These are phyloP conservation scores for Pseudopediastrum boryanum DNA, from an alignment of 139 green algal species.

Conservation along the genomic window DNA sequence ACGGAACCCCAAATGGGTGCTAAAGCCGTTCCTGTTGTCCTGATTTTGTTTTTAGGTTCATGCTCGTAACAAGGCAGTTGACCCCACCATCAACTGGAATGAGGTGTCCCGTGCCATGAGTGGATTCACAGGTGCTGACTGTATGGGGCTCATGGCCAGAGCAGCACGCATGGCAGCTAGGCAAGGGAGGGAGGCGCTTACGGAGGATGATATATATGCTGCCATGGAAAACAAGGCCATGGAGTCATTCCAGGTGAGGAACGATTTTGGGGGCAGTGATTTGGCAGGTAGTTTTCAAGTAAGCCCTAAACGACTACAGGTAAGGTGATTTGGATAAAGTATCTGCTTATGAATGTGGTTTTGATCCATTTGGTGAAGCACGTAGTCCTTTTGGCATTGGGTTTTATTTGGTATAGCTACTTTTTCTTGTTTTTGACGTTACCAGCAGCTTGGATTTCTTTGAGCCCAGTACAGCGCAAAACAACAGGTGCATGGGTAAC, in stretches of 20 bases:
- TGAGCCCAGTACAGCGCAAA: too few relatives aligned
- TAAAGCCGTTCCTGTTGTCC: too few relatives aligned
- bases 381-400: too few relatives aligned
- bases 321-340: background rate
- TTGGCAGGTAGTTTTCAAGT: too few relatives aligned
- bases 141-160: constrained; percentile 93
- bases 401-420: too few relatives aligned
- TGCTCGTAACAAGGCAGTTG: constrained; percentile 78
- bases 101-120: constrained; percentile 83
- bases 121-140: constrained; percentile 88
- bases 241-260: constrained; percentile 50
- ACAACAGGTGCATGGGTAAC: too few relatives aligned
- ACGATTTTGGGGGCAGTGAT: too few relatives aligned
- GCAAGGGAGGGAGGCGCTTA: constrained; percentile 68
- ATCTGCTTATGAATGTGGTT: background rate
- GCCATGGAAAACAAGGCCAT: constrained; percentile 88
- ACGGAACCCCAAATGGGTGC: too few relatives aligned
- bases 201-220: constrained; percentile 82
- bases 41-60: constrained; percentile 70
- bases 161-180: constrained; percentile 81
- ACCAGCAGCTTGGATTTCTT: too few relatives aligned
- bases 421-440: too few relatives aligned
- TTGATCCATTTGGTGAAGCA: background rate
- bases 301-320: too few relatives aligned
- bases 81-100: constrained; percentile 78